Percentiles rank a stretch among this genome's conserved stretches.
Conservation (phyloP, 2,329 filamentous ascomycete genomes). For the Fusarium paranaense region DNA sequence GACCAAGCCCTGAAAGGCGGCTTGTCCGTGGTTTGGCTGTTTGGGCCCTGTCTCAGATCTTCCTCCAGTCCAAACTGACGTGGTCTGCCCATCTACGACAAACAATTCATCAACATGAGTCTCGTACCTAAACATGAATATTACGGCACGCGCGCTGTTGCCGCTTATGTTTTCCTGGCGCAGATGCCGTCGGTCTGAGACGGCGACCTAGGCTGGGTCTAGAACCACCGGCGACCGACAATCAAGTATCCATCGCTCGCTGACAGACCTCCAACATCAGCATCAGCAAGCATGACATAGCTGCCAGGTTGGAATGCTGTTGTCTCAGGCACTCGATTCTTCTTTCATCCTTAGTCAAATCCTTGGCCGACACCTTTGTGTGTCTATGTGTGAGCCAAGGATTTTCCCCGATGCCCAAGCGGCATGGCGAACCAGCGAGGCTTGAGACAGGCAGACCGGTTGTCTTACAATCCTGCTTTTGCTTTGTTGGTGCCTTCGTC, state of each 20-base stretch:
- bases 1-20: slow-evolving; percentile 15
- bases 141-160: slow-evolving; percentile 20
- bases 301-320: slow-evolving; percentile 8
- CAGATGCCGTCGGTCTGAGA: background rate
- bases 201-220: background rate
- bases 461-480: slow-evolving; percentile 9
- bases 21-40: slow-evolving; percentile 12
- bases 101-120: background rate
- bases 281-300: slow-evolving; percentile 19
- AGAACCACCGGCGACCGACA: background rate
- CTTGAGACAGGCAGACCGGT: background rate
- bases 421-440: background rate
- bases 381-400: slow-evolving; percentile 4
- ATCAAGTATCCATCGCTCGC: background rate
- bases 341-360: slow-evolving; percentile 1
- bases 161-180: slow-evolving; percentile 4
- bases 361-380: background rate
- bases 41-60: slow-evolving; percentile 36
- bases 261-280: slow-evolving; percentile 3
- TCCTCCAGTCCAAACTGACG: slow-evolving; percentile 10
- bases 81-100: background rate
- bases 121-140: background rate
- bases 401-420: background rate
- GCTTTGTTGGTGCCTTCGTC: slow-evolving; percentile 21
- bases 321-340: slow-evolving; percentile 1